Base-by-base conservation (phyloP, 2,329 filamentous ascomycete species). In the Verticillium zaregamsianum region DNA sequence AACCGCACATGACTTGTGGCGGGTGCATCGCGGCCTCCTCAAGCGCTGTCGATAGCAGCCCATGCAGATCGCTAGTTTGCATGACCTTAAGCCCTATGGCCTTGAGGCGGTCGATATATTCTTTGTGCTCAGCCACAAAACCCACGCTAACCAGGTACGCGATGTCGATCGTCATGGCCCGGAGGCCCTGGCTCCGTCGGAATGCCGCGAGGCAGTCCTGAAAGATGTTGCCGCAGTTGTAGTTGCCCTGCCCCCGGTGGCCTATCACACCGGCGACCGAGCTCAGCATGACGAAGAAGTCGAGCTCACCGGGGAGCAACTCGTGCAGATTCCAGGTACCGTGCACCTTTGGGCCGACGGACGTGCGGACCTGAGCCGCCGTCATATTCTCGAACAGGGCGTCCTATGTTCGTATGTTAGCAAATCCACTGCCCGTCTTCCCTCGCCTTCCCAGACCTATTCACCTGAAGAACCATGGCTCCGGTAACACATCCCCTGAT, bases 261-360 rank as follows among this genome's bases (percentile, higher is more conserved):
- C 75, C 77, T 3, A 75, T 63, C 15, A 75, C 65, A 14, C 71
- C 73, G 0, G 70, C 70, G 7, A 76, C 64, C 2, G 78, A 80
- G 8, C 68, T 70, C 45, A 72, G 67, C 23, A 76, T 62, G 23
- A 73, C 61, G 58, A 80, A 78, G 67, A 81, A 78, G 59, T 77
- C 73, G 1, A 77, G 66, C 1, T 63, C 60, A 11, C 25, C 49
- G 25, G 8, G 56, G 12, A 60, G 60, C 9, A 64, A 14, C 28
- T 72, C 58, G 64, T 81, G 75, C 7, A 82, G 68, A 59, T 82
- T 82, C 73, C 72, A 76, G 6, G 77, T 77, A 6, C 78, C 79
- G 9, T 69, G 59, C 1, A 77, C 71, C 66, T 82, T 82, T 3
- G 77, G 76, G 2, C 63, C 64, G 2, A 77, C 66, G 2, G 73